Base-by-base conservation (phyloP, 805 yeast species). In the Cyberlindnera lachancei region DNA sequence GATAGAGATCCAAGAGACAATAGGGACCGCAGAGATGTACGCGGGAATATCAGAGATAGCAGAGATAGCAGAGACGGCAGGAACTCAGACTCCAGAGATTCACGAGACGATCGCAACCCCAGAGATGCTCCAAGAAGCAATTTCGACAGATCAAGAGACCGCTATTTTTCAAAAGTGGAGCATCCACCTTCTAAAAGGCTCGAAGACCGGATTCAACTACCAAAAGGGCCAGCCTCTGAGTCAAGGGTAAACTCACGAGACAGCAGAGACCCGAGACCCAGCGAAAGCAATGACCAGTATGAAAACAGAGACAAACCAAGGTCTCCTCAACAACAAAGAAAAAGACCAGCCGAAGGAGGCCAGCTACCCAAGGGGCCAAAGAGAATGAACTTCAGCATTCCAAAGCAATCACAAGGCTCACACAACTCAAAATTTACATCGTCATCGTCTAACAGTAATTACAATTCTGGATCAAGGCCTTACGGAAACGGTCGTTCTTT, bases 361-460 rank as follows among this genome's bases (percentile, higher is more conserved):
- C 30, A 25, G 15, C 22, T 31, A 15, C 35, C 35, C 8, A 33
- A 22, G 12, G 31, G 28, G 3, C 31, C 35, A 23, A 24, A 28
- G 18, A 13, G 24, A 13, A 16, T 23, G 23, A 30, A 30, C 15
- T 23, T 23, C 23, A 23, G 23, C 27, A 14, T 30, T 6, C 33
- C 26, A 8, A 30, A 30, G 16, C 25, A 18, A 8, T 18, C 15
- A 1, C 34, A 15, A 25, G 12, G 5, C 15, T 6, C 24, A 12
- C 14, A 14, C n/a, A 10, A 16, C n/a, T 26, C 29, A 19, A 19
- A 19, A 18, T 7, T 19, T 19, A 15, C 13, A 15, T n/a, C n/a
- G n/a, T n/a, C n/a, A n/a, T n/a, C n/a, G n/a, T n/a, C n/a, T n/a
- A n/a, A n/a, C n/a, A n/a, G n/a, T n/a, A n/a, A n/a, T n/a, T n/a